These are phyloP conservation scores for Heritiera littoralis DNA, from an alignment of 345 rosid species.

Conservation along the genomic window DNA sequence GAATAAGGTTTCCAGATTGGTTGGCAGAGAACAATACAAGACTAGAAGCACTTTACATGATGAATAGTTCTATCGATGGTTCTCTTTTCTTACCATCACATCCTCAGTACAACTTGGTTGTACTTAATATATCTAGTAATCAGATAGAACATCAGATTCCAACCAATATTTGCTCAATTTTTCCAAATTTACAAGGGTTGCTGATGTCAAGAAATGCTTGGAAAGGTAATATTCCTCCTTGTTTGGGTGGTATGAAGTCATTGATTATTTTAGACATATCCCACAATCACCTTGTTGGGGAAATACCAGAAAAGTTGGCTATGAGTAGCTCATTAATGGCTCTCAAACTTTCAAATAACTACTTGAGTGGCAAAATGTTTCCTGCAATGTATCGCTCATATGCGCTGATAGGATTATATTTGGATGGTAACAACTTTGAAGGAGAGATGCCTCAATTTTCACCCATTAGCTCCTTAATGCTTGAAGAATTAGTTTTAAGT, in stretches of 20 bases:
- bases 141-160: background rate
- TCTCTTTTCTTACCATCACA: background rate
- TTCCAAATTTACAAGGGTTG: background rate
- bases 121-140: too few relatives aligned
- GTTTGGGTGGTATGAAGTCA: background rate
- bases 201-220: background rate
- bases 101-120: background rate
- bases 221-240: background rate
- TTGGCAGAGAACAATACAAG: background rate
- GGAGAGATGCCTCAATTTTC: constrained; percentile 1
- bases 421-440: constrained; percentile 1
- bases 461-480: background rate
- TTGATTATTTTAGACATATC: background rate
- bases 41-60: background rate
- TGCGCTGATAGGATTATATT: background rate
- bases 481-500: constrained; percentile 4
- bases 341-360: constrained; percentile 27
- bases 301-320: constrained; percentile 11
- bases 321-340: background rate
- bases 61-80: background rate
- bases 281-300: constrained; percentile 20
- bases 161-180: background rate
- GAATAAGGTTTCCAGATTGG: background rate
- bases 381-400: background rate
- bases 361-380: constrained; percentile 24